Percentiles rank a stretch among this genome's conserved stretches.
Evolutionary conservation across 2,329 filamentous ascomycete species (phyloP).

Genomic region (Colletotrichum costaricense): DNA sequence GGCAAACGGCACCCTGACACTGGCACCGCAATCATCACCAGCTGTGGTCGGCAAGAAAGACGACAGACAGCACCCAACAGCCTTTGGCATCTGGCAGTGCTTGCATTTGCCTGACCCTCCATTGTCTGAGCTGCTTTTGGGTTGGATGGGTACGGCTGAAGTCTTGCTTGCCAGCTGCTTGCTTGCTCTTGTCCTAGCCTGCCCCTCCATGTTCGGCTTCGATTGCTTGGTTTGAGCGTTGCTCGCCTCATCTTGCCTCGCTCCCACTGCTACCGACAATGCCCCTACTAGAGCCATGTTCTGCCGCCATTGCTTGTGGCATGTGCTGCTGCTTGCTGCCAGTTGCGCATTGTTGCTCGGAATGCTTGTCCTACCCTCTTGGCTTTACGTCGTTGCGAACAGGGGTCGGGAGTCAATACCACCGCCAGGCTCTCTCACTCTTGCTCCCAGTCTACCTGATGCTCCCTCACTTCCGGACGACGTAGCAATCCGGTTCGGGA

Average conservation of each 20-base stretch:
- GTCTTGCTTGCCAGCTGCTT: neutral
- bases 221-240: constrained; percentile 4
- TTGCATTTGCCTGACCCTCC: neutral
- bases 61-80: neutral
- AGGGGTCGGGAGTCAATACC: neutral
- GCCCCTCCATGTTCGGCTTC: neutral
- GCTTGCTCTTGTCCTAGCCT: neutral
- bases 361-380: neutral
- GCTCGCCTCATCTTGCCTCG: neutral
- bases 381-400: constrained; percentile 9
- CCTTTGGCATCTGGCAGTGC: neutral
- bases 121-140: constrained; percentile 11
- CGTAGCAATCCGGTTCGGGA: constrained; percentile 24
- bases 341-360: constrained; percentile 13
- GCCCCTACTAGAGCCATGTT: constrained; percentile 6
- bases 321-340: constrained; percentile 11
- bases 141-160: constrained; percentile 16
- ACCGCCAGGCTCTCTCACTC: neutral
- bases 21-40: constrained; percentile 18
- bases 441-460: neutral
- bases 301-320: constrained; percentile 10
- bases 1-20: no score
- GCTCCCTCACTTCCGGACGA: neutral
- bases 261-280: constrained; percentile 1
- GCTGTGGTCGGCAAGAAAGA: constrained; percentile 16